Evolutionary conservation across 2,329 filamentous ascomycete genomes (phyloP).

Genomic region (Botrytis galanthina): DNA sequence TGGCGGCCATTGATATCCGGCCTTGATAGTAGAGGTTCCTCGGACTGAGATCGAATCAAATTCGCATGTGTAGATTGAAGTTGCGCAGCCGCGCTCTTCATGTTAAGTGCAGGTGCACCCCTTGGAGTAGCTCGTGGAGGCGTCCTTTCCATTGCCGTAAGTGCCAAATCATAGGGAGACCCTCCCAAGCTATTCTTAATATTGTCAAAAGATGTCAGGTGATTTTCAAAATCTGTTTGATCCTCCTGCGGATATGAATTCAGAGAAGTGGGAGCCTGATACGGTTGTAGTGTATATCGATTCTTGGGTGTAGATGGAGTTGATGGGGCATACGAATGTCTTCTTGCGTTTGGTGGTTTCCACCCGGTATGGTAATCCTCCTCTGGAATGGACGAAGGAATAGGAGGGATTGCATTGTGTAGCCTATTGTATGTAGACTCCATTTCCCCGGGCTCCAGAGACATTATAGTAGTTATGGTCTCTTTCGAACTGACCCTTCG

Average conservation of each 20-base stretch:
- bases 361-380: constrained; percentile 18
- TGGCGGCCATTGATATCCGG: constrained; percentile 8
- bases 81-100: constrained; percentile 30
- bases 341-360: constrained; percentile 9
- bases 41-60: constrained; percentile 3
- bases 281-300: constrained; percentile 4
- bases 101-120: background rate
- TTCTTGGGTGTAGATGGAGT: constrained; percentile 4
- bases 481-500: constrained; percentile 31
- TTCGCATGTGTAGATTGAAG: constrained; percentile 16
- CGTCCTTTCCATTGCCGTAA: constrained; percentile 12
- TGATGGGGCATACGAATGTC: constrained; percentile 5
- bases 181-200: constrained; percentile 30
- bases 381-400: constrained; percentile 27
- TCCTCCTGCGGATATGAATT: constrained; percentile 17
- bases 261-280: background rate
- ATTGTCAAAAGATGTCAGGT: constrained; percentile 30
- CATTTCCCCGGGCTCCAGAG: constrained; percentile 33
- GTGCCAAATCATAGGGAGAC: constrained; percentile 32
- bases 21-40: constrained; percentile 2
- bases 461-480: constrained; percentile 35
- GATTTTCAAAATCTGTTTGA: constrained; percentile 30
- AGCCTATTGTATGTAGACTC: constrained; percentile 30
- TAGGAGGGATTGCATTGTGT: constrained; percentile 29
- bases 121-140: constrained; percentile 5